phyloP scores from a whole-genome alignment of 148 eudicot species.

The Hydrangea macrophylla region DNA sequence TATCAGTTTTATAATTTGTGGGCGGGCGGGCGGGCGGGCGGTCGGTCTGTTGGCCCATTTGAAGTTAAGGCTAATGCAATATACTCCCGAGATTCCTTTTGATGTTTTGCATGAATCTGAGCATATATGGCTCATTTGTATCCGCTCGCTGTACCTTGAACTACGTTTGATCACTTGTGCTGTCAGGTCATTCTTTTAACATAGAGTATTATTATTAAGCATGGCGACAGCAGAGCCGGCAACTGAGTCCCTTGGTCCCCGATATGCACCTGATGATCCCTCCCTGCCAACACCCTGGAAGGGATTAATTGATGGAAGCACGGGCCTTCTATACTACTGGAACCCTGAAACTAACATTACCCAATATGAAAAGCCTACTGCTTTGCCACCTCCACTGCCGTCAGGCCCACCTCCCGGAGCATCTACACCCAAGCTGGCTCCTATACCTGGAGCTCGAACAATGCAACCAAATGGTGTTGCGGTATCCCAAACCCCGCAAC shows the following conservation, averaged over 20 bases:
- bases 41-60: no score
- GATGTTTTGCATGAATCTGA: neutral
- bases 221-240: conserved; percentile 81
- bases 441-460: conserved; percentile 36
- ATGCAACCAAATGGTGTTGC: conserved; percentile 26
- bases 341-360: conserved; percentile 88
- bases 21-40: no score
- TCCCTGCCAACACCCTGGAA: conserved; percentile 91
- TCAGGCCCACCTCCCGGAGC: conserved; percentile 48
- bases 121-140: neutral
- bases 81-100: neutral
- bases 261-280: conserved; percentile 97
- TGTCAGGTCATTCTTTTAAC: no score
- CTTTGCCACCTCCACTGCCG: conserved; percentile 46
- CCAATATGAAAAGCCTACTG: conserved; percentile 83
- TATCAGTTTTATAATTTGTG: no score
- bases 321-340: conserved; percentile 81
- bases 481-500: no score
- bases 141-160: no score
- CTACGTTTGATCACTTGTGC: no score
- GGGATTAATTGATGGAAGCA: conserved; percentile 88
- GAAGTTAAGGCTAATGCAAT: no score
- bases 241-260: conserved; percentile 64
- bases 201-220: conserved; percentile 21
- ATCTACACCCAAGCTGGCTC: conserved; percentile 41